Conservation (phyloP, 2,329 filamentous ascomycete genomes). For the Pyricularia grisea region DNA sequence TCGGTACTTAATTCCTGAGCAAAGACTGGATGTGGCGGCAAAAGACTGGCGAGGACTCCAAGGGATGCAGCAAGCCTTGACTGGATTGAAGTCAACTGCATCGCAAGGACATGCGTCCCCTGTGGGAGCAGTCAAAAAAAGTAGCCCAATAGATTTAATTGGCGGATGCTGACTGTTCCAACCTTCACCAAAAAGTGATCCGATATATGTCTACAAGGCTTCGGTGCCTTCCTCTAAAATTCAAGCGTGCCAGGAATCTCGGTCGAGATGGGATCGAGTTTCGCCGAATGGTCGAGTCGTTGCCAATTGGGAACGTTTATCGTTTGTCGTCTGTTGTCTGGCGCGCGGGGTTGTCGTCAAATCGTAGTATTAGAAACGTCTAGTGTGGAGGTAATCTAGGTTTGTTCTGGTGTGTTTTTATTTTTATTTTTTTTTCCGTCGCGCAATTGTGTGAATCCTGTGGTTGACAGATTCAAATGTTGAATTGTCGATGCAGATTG, state of each 20-base stretch:
- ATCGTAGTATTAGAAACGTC: neutral
- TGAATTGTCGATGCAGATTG: neutral
- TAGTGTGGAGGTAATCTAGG: neutral
- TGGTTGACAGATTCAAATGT: neutral
- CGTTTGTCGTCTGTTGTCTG: neutral
- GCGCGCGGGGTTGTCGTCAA: neutral
- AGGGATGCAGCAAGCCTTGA: slow-evolving; percentile 59
- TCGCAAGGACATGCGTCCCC: slow-evolving; percentile 31
- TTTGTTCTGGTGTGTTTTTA: neutral
- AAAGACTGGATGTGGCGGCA: slow-evolving; percentile 50
- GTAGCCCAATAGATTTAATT: neutral
- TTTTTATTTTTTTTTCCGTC: neutral
- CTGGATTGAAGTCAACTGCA: slow-evolving; percentile 26
- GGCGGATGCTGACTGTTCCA: neutral
- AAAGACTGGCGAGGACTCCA: slow-evolving; percentile 43
- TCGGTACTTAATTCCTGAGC: slow-evolving; percentile 39
- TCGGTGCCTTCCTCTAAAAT: neutral
- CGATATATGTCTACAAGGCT: neutral
- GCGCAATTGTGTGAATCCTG: neutral
- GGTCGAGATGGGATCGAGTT: neutral
- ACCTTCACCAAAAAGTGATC: neutral
- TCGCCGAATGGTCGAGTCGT: neutral
- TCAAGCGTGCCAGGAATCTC: neutral
- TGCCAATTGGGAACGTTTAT: neutral
- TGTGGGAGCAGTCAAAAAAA: slow-evolving; percentile 17